Conservation (phyloP, 2,329 filamentous ascomycete genomes). For the Myriosclerotinia curreyana region DNA sequence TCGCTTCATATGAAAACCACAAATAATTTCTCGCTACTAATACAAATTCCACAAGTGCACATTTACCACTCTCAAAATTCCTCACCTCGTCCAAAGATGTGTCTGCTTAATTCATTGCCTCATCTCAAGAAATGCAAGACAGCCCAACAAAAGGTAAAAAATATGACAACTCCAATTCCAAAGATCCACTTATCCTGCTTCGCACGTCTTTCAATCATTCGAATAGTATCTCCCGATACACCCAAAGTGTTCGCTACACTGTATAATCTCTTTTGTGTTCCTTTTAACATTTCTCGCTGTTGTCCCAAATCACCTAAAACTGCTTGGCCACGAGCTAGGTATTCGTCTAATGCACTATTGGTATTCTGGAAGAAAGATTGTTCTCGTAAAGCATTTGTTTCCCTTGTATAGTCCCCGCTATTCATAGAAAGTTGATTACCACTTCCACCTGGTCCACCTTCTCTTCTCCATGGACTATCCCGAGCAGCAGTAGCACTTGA, state of each 20-base stretch:
- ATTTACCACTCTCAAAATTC: not conserved
- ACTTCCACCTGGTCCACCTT: slow-evolving; percentile 21
- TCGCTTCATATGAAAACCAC: not conserved
- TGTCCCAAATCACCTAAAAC: slow-evolving; percentile 85
- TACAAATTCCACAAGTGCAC: not conserved
- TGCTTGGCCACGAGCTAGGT: slow-evolving; percentile 84
- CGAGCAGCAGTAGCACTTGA: slow-evolving; percentile 34
- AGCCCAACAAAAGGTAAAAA: slow-evolving; percentile 88
- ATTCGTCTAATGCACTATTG: slow-evolving; percentile 85
- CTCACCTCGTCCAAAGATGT: not conserved
- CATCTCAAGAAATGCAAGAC: slow-evolving; percentile 80
- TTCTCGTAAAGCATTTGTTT: slow-evolving; percentile 82
- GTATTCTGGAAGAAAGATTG: slow-evolving; percentile 83
- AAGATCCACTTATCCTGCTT: slow-evolving; percentile 99
- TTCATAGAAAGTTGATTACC: slow-evolving; percentile 45
- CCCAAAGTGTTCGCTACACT: slow-evolving; percentile 92
- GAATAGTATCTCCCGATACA: slow-evolving; percentile 90
- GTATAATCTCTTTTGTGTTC: slow-evolving; percentile 86
- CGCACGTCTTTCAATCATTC: slow-evolving; percentile 89
- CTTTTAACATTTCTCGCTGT: slow-evolving; percentile 92
- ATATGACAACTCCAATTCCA: slow-evolving; percentile 77
- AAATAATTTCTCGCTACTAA: not conserved
- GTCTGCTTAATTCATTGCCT: not conserved
- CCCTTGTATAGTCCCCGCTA: slow-evolving; percentile 64
- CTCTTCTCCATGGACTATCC: slow-evolving; percentile 37